Evolutionary conservation across 23 red algal genomes (phyloP), one percentile per base, ranked within the genome.

Genomic region (Chondrus crispus): DNA sequence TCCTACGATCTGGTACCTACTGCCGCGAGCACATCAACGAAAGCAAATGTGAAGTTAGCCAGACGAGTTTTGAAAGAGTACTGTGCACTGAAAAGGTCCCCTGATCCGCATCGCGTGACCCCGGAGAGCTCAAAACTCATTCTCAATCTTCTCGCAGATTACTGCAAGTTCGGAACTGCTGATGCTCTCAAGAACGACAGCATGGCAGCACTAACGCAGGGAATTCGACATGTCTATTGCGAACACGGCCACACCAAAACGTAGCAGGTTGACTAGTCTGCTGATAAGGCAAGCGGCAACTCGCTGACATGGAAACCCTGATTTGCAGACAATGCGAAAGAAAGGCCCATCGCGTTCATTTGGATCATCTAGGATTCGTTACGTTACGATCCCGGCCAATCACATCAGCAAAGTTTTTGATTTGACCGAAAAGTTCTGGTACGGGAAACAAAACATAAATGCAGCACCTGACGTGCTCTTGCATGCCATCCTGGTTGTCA

Each of bases 81-180:
- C n/a, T n/a, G n/a, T n/a, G n/a, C n/a, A n/a, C n/a, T n/a, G n/a
- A n/a, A n/a, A n/a, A n/a, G n/a, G n/a, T n/a, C n/a, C n/a, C n/a
- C n/a, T n/a, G n/a, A n/a, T n/a, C n/a, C n/a, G n/a, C n/a, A n/a
- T n/a, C n/a, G n/a, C n/a, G n/a, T n/a, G n/a, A n/a, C n/a, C n/a
- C n/a, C n/a, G n/a, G n/a, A n/a, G n/a, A n/a, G n/a, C n/a, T n/a
- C n/a, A n/a, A n/a, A n/a, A n/a, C 53, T 85, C 37, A 54, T 85
- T 60, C n/a, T 85, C 7, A 85, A 85, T 26, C 53, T 85, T 36
- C 47, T 85, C 7, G 81, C 81, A 14, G 81, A 85, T 10, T 68
- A 85, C 58, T 85, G 81, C 43, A 49, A 26, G 30, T 85, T 85
- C 64, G 81, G 81, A 16, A 66, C 49, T 16, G 47, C 14, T 14